Conservation (phyloP, 768 basidiomycete species). For the Phylloporus sp. region DNA sequence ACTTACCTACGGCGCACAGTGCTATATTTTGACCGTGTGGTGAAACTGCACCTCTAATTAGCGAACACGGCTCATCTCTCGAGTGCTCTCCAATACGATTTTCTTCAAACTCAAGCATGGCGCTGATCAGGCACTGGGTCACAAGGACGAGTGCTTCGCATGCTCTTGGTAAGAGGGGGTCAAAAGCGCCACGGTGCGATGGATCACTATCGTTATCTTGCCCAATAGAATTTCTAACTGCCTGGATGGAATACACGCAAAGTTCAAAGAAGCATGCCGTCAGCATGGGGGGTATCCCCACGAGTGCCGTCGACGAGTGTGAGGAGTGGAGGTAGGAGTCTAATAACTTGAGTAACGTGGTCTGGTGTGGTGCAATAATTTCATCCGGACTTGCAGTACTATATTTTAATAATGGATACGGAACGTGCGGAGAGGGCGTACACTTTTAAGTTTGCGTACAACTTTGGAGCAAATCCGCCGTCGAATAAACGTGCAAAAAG, state of each 20-base stretch:
- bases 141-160: conserved; percentile 79
- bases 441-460: conserved; percentile 63
- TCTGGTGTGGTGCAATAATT: conserved; percentile 79
- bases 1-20: conserved; percentile 57
- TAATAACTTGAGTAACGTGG: conserved; percentile 79
- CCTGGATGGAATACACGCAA: conserved; percentile 51
- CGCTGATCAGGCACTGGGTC: conserved; percentile 68
- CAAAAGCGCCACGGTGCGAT: conserved; percentile 43
- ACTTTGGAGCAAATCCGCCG: conserved; percentile 49
- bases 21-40: conserved; percentile 43
- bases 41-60: conserved; percentile 43
- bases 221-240: conserved; percentile 49
- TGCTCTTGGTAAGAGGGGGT: conserved; percentile 70
- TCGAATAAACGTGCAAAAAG: conserved; percentile 65
- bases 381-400: conserved; percentile 53
- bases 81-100: conserved; percentile 23
- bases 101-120: conserved; percentile 44
- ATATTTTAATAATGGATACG: conserved; percentile 5
- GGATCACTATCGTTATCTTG: conserved; percentile 6
- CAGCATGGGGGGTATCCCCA: conserved; percentile 53
- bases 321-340: conserved; percentile 76
- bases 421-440: conserved; percentile 32
- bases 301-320: conserved; percentile 36
- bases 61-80: conserved; percentile 28
- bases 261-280: conserved; percentile 59